Percentiles rank a stretch among this genome's conserved stretches.
phyloP scores from a whole-genome alignment of 2,329 filamentous ascomycete species.

The Penicillium sp. region DNA sequence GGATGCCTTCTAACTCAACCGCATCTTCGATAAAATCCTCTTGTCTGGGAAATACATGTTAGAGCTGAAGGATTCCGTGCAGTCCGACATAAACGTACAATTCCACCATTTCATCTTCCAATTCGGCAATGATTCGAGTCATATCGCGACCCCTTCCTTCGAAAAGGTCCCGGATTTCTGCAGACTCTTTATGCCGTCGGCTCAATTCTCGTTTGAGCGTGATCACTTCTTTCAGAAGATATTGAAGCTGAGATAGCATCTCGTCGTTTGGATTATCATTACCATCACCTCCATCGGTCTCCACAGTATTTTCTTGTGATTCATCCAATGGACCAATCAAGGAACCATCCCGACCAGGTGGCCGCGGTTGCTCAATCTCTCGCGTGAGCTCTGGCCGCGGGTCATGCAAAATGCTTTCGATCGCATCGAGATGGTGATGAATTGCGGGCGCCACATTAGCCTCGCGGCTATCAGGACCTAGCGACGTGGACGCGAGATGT shows the following conservation, averaged over 20 bases:
- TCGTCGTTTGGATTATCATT: conserved; percentile 1
- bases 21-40: conserved; percentile 30
- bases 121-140: conserved; percentile 53
- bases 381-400: conserved; percentile 13
- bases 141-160: conserved; percentile 54
- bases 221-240: conserved; percentile 25
- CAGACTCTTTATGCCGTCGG: conserved; percentile 26
- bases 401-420: conserved; percentile 31
- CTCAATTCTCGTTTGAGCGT: conserved; percentile 24
- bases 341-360: neutral
- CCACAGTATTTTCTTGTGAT: neutral
- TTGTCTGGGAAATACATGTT: conserved; percentile 14
- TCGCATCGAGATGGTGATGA: conserved; percentile 35
- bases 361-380: neutral
- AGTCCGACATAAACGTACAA: conserved; percentile 43
- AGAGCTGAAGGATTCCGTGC: neutral
- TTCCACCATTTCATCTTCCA: conserved; percentile 54
- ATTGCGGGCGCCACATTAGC: conserved; percentile 18
- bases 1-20: conserved; percentile 33
- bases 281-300: neutral
- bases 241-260: conserved; percentile 16
- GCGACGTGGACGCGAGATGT: conserved; percentile 21
- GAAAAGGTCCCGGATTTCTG: conserved; percentile 59
- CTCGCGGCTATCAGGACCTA: conserved; percentile 1
- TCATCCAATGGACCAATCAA: neutral